Percentiles rank a stretch among this genome's conserved stretches.
phyloP scores from a whole-genome alignment of 306 rosid species.

The Fagus sylvatica region DNA sequence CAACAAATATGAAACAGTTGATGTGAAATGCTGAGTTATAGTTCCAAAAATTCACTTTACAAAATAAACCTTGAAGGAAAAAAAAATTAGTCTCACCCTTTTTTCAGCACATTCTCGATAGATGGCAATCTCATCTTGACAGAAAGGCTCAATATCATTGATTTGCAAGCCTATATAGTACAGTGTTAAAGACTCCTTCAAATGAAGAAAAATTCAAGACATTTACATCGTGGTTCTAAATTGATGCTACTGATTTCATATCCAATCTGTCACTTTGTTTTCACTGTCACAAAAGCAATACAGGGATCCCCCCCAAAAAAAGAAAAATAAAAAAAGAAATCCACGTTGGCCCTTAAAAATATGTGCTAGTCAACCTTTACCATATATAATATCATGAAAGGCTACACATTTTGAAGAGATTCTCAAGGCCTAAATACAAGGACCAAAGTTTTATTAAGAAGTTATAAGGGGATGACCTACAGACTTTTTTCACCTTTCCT shows the following conservation, averaged over 20 bases:
- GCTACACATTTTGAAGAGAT: not conserved
- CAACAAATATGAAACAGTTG: not conserved
- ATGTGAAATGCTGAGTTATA: conserved; percentile 7
- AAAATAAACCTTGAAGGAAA: conserved; percentile 14
- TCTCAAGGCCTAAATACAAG: not conserved
- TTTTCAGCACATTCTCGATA: conserved; percentile 76
- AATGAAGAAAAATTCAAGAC: not conserved
- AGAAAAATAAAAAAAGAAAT: too few species aligned
- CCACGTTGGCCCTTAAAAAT: not conserved
- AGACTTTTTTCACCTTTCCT: not conserved
- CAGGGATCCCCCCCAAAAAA: not conserved
- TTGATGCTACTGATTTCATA: not conserved
- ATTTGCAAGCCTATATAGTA: conserved; percentile 83
- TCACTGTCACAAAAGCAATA: not conserved
- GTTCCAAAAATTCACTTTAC: not conserved
- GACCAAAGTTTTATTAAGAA: not conserved
- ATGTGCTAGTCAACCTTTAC: not conserved
- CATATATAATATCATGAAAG: not conserved
- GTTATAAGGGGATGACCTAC: not conserved
- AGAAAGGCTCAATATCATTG: conserved; percentile 92
- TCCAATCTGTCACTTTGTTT: not conserved
- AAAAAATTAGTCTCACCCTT: conserved; percentile 57
- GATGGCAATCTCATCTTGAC: conserved; percentile 88
- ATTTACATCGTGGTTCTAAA: conserved; percentile 1
- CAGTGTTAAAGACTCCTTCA: not conserved